Evolutionary conservation across 805 yeast species (phyloP).

Genomic region (Lipomyces mesembrius): DNA sequence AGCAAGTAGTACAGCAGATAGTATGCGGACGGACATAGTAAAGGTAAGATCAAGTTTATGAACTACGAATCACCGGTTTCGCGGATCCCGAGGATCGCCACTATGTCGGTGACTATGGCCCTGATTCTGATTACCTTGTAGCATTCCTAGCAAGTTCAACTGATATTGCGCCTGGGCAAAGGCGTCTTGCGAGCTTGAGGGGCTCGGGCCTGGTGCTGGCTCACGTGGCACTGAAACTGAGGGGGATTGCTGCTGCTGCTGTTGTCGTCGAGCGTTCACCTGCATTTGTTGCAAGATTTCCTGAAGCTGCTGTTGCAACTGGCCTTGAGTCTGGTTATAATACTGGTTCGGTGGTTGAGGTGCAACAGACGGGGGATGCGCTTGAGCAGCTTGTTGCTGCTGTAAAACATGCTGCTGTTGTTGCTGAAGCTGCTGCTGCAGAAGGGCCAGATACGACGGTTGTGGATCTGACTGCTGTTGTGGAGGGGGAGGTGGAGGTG

Average conservation of each 20-base stretch:
- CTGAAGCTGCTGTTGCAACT: constrained; percentile 32
- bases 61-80: background rate
- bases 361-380: constrained; percentile 17
- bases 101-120: constrained; percentile 16
- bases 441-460: constrained; percentile 7
- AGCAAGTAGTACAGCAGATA: background rate
- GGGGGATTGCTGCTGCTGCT: constrained; percentile 11
- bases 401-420: constrained; percentile 17
- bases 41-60: background rate
- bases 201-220: constrained; percentile 8
- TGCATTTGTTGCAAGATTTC: constrained; percentile 29
- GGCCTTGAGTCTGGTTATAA: constrained; percentile 26
- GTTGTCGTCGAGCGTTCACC: constrained; percentile 13
- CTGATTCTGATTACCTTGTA: constrained; percentile 12
- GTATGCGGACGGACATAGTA: background rate
- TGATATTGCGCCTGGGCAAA: constrained; percentile 34
- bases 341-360: constrained; percentile 16
- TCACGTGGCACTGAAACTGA: background rate
- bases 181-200: constrained; percentile 11
- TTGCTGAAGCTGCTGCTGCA: constrained; percentile 25
- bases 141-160: constrained; percentile 26
- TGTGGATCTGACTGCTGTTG: constrained; percentile 6
- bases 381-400: constrained; percentile 18
- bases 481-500: constrained; percentile 3
- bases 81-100: constrained; percentile 8